Evolutionary conservation across 2,329 filamentous ascomycete species (phyloP).

Genomic region (Colletotrichum caudatum): DNA sequence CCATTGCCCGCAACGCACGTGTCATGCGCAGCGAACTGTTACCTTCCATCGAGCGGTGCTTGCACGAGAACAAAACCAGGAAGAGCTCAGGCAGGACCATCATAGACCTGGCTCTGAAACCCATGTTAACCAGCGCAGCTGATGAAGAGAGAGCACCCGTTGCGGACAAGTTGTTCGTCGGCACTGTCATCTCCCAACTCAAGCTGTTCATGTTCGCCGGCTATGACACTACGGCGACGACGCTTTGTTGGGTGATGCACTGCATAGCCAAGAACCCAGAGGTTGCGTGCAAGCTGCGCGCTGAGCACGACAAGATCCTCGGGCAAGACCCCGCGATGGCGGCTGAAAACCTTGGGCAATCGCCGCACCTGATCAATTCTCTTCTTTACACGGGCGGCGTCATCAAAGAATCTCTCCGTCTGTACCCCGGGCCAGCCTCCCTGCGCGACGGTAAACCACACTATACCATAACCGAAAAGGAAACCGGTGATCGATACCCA

Average conservation of each 20-base stretch:
- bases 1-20: conserved; percentile 10
- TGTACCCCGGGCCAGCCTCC: conserved; percentile 61
- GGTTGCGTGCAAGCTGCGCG: conserved; percentile 44
- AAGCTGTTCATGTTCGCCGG: conserved; percentile 55
- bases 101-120: conserved; percentile 47
- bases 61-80: background rate
- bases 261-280: conserved; percentile 43
- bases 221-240: conserved; percentile 53
- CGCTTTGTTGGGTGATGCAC: conserved; percentile 50
- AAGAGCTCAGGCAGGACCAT: conserved; percentile 40
- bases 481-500: conserved; percentile 51
- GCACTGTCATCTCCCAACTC: conserved; percentile 50
- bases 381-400: conserved; percentile 66
- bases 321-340: conserved; percentile 47
- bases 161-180: conserved; percentile 42
- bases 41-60: conserved; percentile 17
- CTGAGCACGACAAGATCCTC: conserved; percentile 48
- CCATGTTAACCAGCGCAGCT: background rate
- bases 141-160: background rate
- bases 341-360: conserved; percentile 51
- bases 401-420: conserved; percentile 65
- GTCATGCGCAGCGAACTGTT: conserved; percentile 24
- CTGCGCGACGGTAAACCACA: conserved; percentile 51
- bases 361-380: conserved; percentile 60
- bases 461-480: conserved; percentile 52